Conservation (phyloP, 2,329 filamentous ascomycete genomes). For the Rosellinia necatrix region DNA sequence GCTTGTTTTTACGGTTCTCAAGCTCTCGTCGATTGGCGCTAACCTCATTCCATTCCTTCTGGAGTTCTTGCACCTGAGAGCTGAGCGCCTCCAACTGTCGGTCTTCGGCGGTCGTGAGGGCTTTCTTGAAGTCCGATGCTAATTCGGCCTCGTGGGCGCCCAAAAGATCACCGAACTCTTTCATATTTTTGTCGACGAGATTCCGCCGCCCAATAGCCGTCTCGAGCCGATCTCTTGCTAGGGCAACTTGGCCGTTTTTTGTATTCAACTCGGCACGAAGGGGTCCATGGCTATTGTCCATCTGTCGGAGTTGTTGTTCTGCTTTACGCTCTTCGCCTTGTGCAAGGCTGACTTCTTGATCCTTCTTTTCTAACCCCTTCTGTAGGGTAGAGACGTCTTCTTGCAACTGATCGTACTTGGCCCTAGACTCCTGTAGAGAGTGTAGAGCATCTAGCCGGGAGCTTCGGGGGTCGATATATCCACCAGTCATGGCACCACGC, state of each 20-base stretch:
- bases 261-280: slow-evolving; percentile 75
- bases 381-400: slow-evolving; percentile 69
- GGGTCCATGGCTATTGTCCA: slow-evolving; percentile 82
- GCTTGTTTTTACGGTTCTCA: slow-evolving; percentile 77
- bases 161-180: slow-evolving; percentile 75
- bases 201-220: slow-evolving; percentile 67
- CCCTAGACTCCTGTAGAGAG: slow-evolving; percentile 73
- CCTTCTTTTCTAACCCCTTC: slow-evolving; percentile 73
- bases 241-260: slow-evolving; percentile 76
- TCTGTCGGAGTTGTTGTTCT: slow-evolving; percentile 75
- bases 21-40: slow-evolving; percentile 75
- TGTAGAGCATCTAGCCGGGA: slow-evolving; percentile 88
- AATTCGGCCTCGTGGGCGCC: slow-evolving; percentile 80
- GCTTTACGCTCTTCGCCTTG: slow-evolving; percentile 82
- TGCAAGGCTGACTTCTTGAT: slow-evolving; percentile 88
- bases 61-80: slow-evolving; percentile 70
- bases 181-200: slow-evolving; percentile 74
- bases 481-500: slow-evolving; percentile 92
- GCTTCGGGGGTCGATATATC: slow-evolving; percentile 83
- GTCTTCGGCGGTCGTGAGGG: slow-evolving; percentile 82
- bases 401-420: slow-evolving; percentile 71
- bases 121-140: slow-evolving; percentile 88
- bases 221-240: slow-evolving; percentile 74
- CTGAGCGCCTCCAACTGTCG: slow-evolving; percentile 74
- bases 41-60: slow-evolving; percentile 75